A percentile compares a stretch with the other conserved stretches of the same genome.
Evolutionary conservation across 306 rosid species (phyloP).

Genomic region (Cucumis sativus): DNA sequence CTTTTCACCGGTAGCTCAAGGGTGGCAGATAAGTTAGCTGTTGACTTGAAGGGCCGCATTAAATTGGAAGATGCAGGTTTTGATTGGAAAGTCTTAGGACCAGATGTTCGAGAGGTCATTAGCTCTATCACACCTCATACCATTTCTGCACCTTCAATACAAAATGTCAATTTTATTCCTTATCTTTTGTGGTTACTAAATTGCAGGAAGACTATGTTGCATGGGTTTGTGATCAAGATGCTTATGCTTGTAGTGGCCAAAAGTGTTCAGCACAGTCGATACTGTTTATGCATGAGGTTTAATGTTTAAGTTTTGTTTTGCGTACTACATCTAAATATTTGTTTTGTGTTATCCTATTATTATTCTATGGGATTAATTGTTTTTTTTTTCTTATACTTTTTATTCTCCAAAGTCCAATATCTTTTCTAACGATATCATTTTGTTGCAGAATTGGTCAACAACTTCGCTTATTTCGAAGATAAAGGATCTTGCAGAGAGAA

Average conservation of each 20-base stretch:
- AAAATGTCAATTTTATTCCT: background rate
- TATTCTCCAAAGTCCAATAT: background rate
- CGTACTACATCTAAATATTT: background rate
- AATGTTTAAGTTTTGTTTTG: conserved; percentile 10
- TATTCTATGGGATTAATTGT: background rate
- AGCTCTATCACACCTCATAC: background rate
- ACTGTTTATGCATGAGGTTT: conserved; percentile 86
- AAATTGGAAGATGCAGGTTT: conserved; percentile 97
- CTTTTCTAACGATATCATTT: conserved; percentile 9
- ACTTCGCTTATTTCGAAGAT: conserved; percentile 62
- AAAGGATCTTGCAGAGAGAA: conserved; percentile 73
- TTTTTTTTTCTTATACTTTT: background rate
- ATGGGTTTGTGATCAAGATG: conserved; percentile 99
- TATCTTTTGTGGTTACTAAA: conserved; percentile 15
- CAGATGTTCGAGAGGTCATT: conserved; percentile 87
- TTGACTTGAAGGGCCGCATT: conserved; percentile 71
- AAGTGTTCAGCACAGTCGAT: conserved; percentile 94
- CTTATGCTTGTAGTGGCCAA: conserved; percentile 97
- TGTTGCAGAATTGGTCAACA: conserved; percentile 65
- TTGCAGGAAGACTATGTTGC: conserved; percentile 78
- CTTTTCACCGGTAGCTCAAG: conserved; percentile 97
- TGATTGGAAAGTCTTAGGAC: conserved; percentile 96
- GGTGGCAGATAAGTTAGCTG: conserved; percentile 89
- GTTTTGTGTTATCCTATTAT: background rate
- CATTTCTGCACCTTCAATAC: background rate